Percentiles rank a stretch among this genome's conserved stretches.
These are phyloP conservation scores for Xylariaceae sp. DNA, from an alignment of 2,329 filamentous ascomycete genomes.

Conservation along the genomic window DNA sequence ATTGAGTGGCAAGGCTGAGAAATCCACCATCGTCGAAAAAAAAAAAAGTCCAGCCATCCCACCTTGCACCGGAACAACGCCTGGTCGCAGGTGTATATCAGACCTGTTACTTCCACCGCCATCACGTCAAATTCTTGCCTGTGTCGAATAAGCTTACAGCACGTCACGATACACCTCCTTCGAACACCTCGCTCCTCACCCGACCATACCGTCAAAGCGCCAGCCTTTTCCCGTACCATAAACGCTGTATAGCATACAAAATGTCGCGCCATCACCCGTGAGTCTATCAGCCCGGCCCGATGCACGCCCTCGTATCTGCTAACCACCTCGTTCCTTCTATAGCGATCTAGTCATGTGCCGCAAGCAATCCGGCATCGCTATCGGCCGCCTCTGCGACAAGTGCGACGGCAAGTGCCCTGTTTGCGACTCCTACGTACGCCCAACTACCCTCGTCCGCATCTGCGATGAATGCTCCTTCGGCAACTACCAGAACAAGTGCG, in stretches of 20 bases:
- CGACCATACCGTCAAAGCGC: background rate
- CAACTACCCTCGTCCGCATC: conserved; percentile 94
- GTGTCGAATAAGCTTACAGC: no score
- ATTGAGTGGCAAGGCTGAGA: conserved; percentile 41
- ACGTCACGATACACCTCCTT: no score
- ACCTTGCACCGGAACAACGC: background rate
- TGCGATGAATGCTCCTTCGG: conserved; percentile 99
- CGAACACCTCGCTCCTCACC: background rate
- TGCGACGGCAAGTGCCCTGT: conserved; percentile 99
- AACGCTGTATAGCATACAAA: conserved; percentile 3
- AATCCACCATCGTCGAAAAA: conserved; percentile 23
- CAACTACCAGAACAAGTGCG: conserved; percentile 99
- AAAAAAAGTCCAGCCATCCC: background rate
- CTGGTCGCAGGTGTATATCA: background rate
- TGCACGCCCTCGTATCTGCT: conserved; percentile 16
- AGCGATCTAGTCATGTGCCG: conserved; percentile 99
- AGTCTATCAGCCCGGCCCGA: conserved; percentile 23
- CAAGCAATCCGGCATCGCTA: conserved; percentile 95
- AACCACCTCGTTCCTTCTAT: conserved; percentile 19
- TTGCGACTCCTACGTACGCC: conserved; percentile 97
- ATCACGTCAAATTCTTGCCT: no score
- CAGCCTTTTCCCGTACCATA: background rate
- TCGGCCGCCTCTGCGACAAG: conserved; percentile 98
- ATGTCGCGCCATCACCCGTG: conserved; percentile 31
- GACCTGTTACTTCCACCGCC: background rate